phyloP scores from a whole-genome alignment of 768 basidiomycete species.

The Termitomyces sp. region DNA sequence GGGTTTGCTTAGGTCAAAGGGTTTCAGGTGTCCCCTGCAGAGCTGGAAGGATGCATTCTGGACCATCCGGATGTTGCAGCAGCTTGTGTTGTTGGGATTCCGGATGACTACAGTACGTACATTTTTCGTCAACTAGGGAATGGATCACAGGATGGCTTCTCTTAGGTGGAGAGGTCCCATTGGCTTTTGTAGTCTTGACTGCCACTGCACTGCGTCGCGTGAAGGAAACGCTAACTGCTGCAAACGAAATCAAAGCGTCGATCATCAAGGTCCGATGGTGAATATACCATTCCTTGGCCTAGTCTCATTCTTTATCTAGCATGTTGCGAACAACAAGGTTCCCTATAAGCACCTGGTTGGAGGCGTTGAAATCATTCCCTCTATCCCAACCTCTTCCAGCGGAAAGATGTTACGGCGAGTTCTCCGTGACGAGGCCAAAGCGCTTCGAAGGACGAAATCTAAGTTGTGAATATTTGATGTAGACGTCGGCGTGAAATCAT shows the following conservation, averaged over 20 bases:
- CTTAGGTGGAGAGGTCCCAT: constrained; percentile 57
- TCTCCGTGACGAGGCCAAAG: constrained; percentile 44
- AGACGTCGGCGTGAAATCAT: neutral
- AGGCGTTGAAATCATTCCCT: constrained; percentile 50
- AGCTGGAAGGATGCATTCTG: constrained; percentile 63
- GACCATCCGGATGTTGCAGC: constrained; percentile 55
- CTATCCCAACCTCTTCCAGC: constrained; percentile 59
- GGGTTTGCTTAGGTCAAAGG: constrained; percentile 52
- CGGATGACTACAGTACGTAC: constrained; percentile 57
- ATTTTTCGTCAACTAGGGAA: neutral
- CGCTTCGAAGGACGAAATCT: constrained; percentile 1
- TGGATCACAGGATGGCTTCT: neutral
- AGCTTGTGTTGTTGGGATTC: constrained; percentile 59
- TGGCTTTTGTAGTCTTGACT: constrained; percentile 60
- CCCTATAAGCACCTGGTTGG: constrained; percentile 55
- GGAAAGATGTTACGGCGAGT: constrained; percentile 49
- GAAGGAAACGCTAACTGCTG: constrained; percentile 20
- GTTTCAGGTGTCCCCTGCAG: constrained; percentile 72
- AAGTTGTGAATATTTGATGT: constrained; percentile 2
- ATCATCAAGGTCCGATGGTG: constrained; percentile 39
- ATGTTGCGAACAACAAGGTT: constrained; percentile 49
- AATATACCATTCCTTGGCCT: neutral
- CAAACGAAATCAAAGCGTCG: constrained; percentile 33
- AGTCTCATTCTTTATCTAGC: constrained; percentile 23
- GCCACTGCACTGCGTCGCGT: constrained; percentile 32